These are phyloP conservation scores for Stagonosporopsis vannaccii DNA, from an alignment of 2,329 filamentous ascomycete species.

Conservation along the genomic window DNA sequence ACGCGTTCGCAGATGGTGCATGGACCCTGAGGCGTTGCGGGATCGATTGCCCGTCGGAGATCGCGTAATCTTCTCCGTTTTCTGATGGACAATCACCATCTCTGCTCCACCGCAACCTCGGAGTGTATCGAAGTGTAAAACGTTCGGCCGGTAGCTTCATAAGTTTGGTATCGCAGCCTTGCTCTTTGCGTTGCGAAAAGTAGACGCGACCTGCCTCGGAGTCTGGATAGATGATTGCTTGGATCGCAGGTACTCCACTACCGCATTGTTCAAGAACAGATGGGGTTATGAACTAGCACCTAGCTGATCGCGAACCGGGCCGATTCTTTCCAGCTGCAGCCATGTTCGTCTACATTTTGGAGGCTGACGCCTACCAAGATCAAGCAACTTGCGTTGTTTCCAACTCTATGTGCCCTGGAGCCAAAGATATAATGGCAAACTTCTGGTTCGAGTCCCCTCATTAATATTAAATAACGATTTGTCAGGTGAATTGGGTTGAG, in stretches of 20 bases:
- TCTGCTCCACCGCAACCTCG: not conserved
- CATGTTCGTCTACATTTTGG: too few relatives aligned
- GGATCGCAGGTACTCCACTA: not conserved
- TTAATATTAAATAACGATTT: too few relatives aligned
- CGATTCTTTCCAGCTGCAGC: not conserved
- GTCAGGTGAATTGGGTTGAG: too few relatives aligned
- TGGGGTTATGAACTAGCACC: not conserved
- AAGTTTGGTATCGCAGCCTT: not conserved
- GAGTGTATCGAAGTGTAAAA: not conserved
- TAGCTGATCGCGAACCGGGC: too few relatives aligned
- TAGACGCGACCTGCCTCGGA: too few relatives aligned
- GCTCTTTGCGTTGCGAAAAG: not conserved
- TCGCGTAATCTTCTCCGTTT: conserved; percentile 13
- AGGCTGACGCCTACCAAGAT: too few relatives aligned
- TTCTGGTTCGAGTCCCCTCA: too few relatives aligned
- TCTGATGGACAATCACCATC: conserved; percentile 4
- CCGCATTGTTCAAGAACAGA: not conserved
- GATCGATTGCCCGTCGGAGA: conserved; percentile 20
- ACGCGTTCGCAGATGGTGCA: conserved; percentile 7
- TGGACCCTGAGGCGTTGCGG: conserved; percentile 16
- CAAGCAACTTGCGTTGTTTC: too few relatives aligned
- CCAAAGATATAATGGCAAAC: too few relatives aligned
- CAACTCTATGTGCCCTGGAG: too few relatives aligned
- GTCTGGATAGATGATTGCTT: not conserved
- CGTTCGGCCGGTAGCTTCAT: not conserved